Conservation (phyloP, 176 grass and related monocot genomes). For the Rhipidocladum racemiflorum region DNA sequence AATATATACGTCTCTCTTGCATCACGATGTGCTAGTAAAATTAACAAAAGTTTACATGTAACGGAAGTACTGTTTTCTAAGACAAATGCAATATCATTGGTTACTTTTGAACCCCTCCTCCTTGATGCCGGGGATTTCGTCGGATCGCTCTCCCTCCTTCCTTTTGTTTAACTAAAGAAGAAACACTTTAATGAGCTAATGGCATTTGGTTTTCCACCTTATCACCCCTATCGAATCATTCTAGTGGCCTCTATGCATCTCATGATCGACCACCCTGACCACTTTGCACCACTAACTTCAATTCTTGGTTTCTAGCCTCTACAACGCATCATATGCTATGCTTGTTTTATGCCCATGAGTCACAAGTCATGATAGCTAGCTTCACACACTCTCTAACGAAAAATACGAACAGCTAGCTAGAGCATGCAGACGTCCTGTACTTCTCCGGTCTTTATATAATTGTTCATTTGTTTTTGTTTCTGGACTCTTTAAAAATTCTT, state of each 20-base stretch:
- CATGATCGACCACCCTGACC: neutral
- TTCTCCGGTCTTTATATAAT: neutral
- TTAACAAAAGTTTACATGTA: too few relatives aligned
- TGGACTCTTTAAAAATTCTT: too few relatives aligned
- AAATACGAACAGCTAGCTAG: neutral
- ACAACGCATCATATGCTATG: neutral
- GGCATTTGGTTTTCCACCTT: neutral
- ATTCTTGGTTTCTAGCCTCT: neutral
- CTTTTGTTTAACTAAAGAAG: too few relatives aligned
- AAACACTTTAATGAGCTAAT: too few relatives aligned
- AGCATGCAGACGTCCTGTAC: neutral
- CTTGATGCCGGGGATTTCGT: too few relatives aligned
- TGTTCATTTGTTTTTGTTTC: too few relatives aligned
- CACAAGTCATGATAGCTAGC: neutral
- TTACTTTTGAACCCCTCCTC: too few relatives aligned
- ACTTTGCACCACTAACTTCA: neutral
- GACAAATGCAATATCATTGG: too few relatives aligned
- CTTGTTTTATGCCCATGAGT: neutral
- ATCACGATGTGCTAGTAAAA: too few relatives aligned
- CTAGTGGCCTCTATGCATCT: neutral
- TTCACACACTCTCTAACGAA: neutral
- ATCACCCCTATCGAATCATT: neutral
- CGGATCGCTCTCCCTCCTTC: too few relatives aligned
- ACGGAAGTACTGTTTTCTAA: too few relatives aligned
- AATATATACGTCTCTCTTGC: too few relatives aligned